A percentile compares a stretch with the other conserved stretches of the same genome.
Conservation (phyloP, 2,329 filamentous ascomycete species). For the Stagonosporopsis rhizophila region DNA sequence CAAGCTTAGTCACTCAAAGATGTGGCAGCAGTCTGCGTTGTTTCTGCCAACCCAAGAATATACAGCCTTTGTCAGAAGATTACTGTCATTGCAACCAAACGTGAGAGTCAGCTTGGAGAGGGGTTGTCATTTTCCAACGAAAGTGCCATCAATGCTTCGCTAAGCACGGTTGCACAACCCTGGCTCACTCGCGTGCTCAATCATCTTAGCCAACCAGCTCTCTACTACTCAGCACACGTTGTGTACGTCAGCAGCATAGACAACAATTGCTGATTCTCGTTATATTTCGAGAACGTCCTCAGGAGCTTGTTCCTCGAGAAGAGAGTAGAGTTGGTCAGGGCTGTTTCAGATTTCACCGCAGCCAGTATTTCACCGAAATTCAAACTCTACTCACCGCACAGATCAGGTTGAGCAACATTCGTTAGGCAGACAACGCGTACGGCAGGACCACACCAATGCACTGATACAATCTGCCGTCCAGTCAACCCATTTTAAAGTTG, state of each 20-base stretch:
- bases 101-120: constrained; percentile 6
- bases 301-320: neutral
- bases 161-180: constrained; percentile 14
- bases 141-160: constrained; percentile 9
- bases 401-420: neutral
- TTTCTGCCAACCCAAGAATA: neutral
- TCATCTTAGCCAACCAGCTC: constrained; percentile 10
- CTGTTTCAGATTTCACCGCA: constrained; percentile 9
- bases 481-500: neutral
- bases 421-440: neutral
- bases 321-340: neutral
- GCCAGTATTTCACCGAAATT: neutral
- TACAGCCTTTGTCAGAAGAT: neutral
- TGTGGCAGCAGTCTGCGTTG: neutral
- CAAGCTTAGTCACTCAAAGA: neutral
- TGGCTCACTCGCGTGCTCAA: neutral
- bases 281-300: neutral
- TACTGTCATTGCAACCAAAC: neutral
- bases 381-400: neutral
- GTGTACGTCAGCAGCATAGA: constrained; percentile 10
- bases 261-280: neutral
- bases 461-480: neutral
- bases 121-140: constrained; percentile 1
- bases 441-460: neutral
- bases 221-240: neutral